Base-by-base conservation (phyloP, 257 asterid species). In the Hygrophila difformis region DNA sequence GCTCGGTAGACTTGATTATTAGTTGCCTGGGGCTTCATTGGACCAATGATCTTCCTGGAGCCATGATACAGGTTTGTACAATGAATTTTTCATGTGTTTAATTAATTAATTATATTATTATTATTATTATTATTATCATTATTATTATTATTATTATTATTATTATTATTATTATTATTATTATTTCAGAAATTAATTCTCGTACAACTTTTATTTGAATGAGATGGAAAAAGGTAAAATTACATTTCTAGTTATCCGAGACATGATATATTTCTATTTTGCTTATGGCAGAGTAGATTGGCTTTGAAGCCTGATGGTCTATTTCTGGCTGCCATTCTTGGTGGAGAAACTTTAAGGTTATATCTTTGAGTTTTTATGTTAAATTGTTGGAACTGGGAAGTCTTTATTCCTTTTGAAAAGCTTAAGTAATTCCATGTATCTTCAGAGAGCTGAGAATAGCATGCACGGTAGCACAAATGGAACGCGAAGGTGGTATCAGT, bases 11-110 rank as follows among this genome's bases (percentile, higher is more conserved):
- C 65, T 67, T 85, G 66, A 68, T 89, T 60, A 75, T 85, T 57
- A 79, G 96, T 70, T 61, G 92, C 77, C 78, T 89, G 78, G 98
- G 94, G 47, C 93, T 89, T 60, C 98, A 89, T 56, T 89, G 98
- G 98, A 85, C 96, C 41, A 89, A 89, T 70, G 98, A 89, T 60
- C 96, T 89, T 55, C 96, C 92, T 56, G 98, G 98, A 57, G 92
- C 96, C 57, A 82, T 89, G 98, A 89, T 85, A 67, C 96, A 89
- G 96, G 98, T 89, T 46, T 46, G n/a, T n/a, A n/a, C n/a, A n/a
- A n/a, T n/a, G n/a, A n/a, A n/a, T n/a, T n/a, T n/a, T n/a, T n/a
- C n/a, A n/a, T n/a, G n/a, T n/a, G n/a, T n/a, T n/a, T n/a, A n/a
- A n/a, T n/a, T n/a, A n/a, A n/a, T n/a, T n/a, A n/a, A n/a, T n/a